Evolutionary conservation across 176 grass and related monocot species (phyloP), one percentile per base, ranked within the genome.

Genomic region (Guadua angustifolia): DNA sequence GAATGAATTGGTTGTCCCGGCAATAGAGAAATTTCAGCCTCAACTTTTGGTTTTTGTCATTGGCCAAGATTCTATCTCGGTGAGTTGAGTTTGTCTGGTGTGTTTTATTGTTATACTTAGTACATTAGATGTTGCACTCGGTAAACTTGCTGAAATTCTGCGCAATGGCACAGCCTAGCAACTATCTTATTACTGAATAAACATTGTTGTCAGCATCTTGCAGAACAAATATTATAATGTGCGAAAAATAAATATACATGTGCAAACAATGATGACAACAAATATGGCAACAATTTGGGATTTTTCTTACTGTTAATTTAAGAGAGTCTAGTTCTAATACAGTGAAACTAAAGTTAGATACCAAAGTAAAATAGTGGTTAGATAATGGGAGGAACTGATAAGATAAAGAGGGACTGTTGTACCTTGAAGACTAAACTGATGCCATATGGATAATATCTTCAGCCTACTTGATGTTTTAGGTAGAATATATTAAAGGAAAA

Each of bases 61-160:
- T 45, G 96, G 91, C 4, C 89, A 95, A 83, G 96, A 95, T 95
- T 95, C 93, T 80, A 95, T 91, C 40, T 72, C 89, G 77, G 96
- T 98, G 58, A 94, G 92, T 88, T 73, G 44, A 43, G 14, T 58
- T 75, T 73, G 1, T 26, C 11, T 18, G 16, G 24, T 70, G 9
- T 77, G 5, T 12, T 47, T 12, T 26, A 5, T 6, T 67, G 3
- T 16, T 49, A 9, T 35, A 8, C 42, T 52, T 75, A 10, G 2
- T 75, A 14, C 5, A 19, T 80, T n/a, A 6, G 0, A 26, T 65
- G 1, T 14, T 82, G 10, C 16, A 3, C 38, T 29, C 2, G 15
- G 29, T 83, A 66, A 47, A 25, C 26, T 46, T 61, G 2, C 62
- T 66, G 7, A n/a, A n/a, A n/a, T n/a, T n/a, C n/a, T n/a, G n/a